phyloP scores from a whole-genome alignment of 129 eudicot species.

The Deinandra increscens region DNA sequence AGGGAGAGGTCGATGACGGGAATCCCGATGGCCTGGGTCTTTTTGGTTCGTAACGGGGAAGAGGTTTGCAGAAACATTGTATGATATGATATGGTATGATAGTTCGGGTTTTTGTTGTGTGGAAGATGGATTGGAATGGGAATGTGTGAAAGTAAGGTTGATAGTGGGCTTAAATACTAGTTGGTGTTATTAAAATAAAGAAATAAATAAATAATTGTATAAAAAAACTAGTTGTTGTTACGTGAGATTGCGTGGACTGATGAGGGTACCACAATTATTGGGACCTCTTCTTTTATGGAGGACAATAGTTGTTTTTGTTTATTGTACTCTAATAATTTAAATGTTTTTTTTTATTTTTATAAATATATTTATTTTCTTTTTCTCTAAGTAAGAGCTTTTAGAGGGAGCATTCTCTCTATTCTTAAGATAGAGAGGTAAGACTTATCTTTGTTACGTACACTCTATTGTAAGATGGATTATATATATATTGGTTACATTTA shows the following conservation, averaged over 20 bases:
- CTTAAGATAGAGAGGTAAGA: too few species aligned
- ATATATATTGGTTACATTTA: too few species aligned
- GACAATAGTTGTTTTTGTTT: constrained; percentile 33
- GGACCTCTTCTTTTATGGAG: constrained; percentile 39
- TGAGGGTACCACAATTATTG: constrained; percentile 38
- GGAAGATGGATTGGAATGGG: constrained; percentile 16
- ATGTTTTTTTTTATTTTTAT: too few species aligned
- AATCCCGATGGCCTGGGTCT: constrained; percentile 56
- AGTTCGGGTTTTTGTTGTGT: not conserved
- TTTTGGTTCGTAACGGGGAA: constrained; percentile 48
- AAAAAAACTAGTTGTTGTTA: constrained; percentile 28
- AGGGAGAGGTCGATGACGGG: constrained; percentile 65
- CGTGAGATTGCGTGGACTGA: constrained; percentile 35
- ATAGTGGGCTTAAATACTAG: constrained; percentile 38
- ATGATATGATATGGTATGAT: not conserved
- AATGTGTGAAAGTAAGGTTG: constrained; percentile 20
- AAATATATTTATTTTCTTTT: too few species aligned
- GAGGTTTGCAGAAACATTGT: constrained; percentile 50
- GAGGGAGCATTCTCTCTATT: too few species aligned
- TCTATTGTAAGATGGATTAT: too few species aligned
- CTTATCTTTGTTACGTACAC: too few species aligned
- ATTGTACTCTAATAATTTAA: constrained; percentile 5
- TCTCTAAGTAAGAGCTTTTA: too few species aligned
- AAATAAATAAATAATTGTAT: not conserved
- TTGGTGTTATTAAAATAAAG: constrained; percentile 21